Percentiles rank a stretch among this genome's conserved stretches.
Conservation (phyloP, 768 basidiomycete species). For the Auriculariales sp. region DNA sequence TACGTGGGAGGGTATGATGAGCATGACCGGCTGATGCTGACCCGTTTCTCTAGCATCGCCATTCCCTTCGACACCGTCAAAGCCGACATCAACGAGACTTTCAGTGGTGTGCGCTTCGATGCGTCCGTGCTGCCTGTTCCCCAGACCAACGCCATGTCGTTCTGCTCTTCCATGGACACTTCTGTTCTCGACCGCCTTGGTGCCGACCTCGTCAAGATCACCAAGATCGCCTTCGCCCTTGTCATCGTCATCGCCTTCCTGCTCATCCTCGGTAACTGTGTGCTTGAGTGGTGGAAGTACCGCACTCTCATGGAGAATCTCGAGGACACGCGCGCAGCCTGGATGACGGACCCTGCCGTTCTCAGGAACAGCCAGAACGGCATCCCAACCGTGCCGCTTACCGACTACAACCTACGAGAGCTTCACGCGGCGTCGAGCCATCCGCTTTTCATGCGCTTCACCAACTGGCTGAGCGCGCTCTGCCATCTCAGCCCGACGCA, state of each 20-base stretch:
- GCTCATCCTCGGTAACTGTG: constrained; percentile 56
- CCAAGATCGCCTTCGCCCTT: constrained; percentile 66
- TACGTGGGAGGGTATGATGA: constrained; percentile 23
- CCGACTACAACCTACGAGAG: constrained; percentile 66
- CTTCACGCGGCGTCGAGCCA: constrained; percentile 55
- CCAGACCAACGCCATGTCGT: constrained; percentile 44
- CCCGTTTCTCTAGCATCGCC: constrained; percentile 37
- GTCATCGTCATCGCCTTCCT: constrained; percentile 57
- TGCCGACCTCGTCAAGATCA: constrained; percentile 58
- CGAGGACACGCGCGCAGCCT: constrained; percentile 58
- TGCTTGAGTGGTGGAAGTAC: constrained; percentile 87
- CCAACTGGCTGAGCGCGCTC: constrained; percentile 33
- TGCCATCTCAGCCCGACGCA: constrained; percentile 45
- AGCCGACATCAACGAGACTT: constrained; percentile 78
- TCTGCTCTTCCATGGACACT: constrained; percentile 70
- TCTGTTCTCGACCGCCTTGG: constrained; percentile 79
- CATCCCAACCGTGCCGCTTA: constrained; percentile 43
- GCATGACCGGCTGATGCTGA: constrained; percentile 2
- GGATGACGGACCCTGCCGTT: constrained; percentile 58
- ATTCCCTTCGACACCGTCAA: constrained; percentile 82
- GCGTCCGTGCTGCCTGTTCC: constrained; percentile 67
- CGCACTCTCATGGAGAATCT: constrained; percentile 50
- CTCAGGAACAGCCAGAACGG: constrained; percentile 18
- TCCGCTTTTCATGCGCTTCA: constrained; percentile 56
- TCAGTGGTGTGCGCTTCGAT: constrained; percentile 57